Base-by-base conservation (phyloP, 495 filamentous ascomycete species). In the Pseudomonodictys pantanalensis region DNA sequence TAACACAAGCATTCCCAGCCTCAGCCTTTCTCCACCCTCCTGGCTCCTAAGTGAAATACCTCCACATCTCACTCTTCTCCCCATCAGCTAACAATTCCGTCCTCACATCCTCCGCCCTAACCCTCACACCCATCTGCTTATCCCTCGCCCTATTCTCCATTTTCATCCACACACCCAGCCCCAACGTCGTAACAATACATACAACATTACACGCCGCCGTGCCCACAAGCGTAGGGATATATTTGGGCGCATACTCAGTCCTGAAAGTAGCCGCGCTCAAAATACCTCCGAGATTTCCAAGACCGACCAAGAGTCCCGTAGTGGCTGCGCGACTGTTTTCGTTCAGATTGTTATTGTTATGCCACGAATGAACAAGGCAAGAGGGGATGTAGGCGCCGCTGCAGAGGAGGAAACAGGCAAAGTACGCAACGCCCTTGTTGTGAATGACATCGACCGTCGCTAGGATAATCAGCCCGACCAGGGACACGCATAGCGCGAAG, bases 301-400 rank as follows among this genome's bases (percentile, higher is more conserved):
- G 38, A 20, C 66, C 30, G 18, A 66, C 59, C 6, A 66, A 70
- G 63, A 76, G 67, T 0, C 76, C 75, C 1, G 74, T 74, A 38
- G 71, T 74, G 7, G 71, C 74, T 2, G 75, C 75, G 0, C 75
- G 71, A 0, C 63, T 48, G 32, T 62, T 66, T 48, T 66, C 63
- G 23, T 58, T 50, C 11, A 52, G 52, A n/a, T 58, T 66, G 52
- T 62, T 68, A 43, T 63, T 63, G 46, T 66, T 62, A 56, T 66
- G 66, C 66, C 66, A 68, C 23, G 38, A 42, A 43, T 66, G 63
- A 18, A 66, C 55, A 20, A 68, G 42, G 26, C 63, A 75, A 0
- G 29, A 44, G 11, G 66, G 63, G n/a, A 64, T 64, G 44, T 60
- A 68, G 15, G 66, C 47, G 12, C 63, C 66, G 4, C 25, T 15